These are phyloP conservation scores for Cinnamomum micranthum DNA, from an alignment of 164 flowering plant species.

Conservation along the genomic window DNA sequence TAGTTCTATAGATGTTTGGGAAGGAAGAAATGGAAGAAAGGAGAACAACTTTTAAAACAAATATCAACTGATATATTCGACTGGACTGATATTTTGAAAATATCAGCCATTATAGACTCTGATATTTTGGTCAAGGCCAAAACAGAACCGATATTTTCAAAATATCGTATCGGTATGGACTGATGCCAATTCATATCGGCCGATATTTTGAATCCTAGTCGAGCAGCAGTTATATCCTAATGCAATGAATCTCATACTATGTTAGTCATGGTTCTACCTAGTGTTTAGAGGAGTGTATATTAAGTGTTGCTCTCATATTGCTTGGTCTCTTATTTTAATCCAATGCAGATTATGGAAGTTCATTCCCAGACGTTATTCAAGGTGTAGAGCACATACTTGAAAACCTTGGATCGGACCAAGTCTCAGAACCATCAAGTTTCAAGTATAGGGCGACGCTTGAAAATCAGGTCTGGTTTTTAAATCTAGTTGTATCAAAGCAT, in stretches of 20 bases:
- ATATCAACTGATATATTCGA: too few species aligned
- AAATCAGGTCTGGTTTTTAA: constrained; percentile 61
- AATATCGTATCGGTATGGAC: too few species aligned
- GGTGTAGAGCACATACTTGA: constrained; percentile 65
- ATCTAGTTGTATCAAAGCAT: not conserved
- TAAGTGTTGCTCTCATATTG: not conserved
- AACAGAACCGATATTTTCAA: too few species aligned
- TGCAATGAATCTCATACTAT: not conserved
- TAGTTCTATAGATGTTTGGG: too few species aligned
- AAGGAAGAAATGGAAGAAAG: too few species aligned
- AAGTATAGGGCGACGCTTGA: constrained; percentile 75
- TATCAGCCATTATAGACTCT: too few species aligned
- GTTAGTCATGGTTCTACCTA: not conserved
- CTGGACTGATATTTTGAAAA: too few species aligned
- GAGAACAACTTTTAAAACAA: too few species aligned
- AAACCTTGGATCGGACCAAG: constrained; percentile 51
- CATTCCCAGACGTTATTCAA: constrained; percentile 74
- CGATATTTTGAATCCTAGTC: too few species aligned
- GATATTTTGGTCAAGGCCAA: too few species aligned
- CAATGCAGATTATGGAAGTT: constrained; percentile 77
- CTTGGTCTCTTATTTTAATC: not conserved
- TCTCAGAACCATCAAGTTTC: constrained; percentile 63
- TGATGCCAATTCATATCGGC: too few species aligned
- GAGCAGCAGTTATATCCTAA: too few species aligned
- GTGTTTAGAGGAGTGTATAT: not conserved